phyloP scores from a whole-genome alignment of 2,329 filamentous ascomycete species.

The Calonectria henricotiae region DNA sequence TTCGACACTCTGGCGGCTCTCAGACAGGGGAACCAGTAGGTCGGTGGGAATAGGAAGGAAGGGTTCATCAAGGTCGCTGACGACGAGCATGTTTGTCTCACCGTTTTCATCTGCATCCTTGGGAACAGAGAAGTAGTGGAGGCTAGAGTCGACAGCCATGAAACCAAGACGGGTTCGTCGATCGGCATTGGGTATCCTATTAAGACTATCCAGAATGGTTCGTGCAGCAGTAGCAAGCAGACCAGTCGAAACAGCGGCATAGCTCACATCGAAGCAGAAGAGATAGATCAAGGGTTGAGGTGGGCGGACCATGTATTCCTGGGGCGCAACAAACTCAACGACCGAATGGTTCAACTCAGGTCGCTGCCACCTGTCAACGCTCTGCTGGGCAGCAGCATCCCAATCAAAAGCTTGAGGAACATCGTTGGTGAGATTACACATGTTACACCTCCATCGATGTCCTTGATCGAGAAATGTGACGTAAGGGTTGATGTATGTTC shows the following conservation, averaged over 20 bases:
- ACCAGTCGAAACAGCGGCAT: slow-evolving; percentile 89
- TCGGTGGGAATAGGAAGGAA: slow-evolving; percentile 96
- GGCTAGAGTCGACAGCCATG: slow-evolving; percentile 92
- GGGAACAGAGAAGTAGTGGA: slow-evolving; percentile 97
- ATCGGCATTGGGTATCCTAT: slow-evolving; percentile 98
- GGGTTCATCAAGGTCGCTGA: slow-evolving; percentile 95
- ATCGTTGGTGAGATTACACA: slow-evolving; percentile 99
- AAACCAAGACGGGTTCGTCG: slow-evolving; percentile 93
- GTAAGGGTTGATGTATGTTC: slow-evolving; percentile 98
- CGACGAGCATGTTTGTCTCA: slow-evolving; percentile 92
- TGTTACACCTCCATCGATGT: slow-evolving; percentile 98
- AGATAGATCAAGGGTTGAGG: slow-evolving; percentile 96
- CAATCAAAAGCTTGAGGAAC: slow-evolving; percentile 99
- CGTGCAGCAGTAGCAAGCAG: slow-evolving; percentile 92
- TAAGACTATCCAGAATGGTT: slow-evolving; percentile 94
- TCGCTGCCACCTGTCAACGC: slow-evolving; percentile 91
- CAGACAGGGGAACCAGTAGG: slow-evolving; percentile 88
- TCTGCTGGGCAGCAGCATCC: slow-evolving; percentile 93
- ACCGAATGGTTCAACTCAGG: slow-evolving; percentile 96
- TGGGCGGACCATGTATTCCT: slow-evolving; percentile 99
- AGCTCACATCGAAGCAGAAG: slow-evolving; percentile 96
- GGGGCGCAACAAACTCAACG: slow-evolving; percentile 96
- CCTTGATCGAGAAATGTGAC: slow-evolving; percentile 97
- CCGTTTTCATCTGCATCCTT: slow-evolving; percentile 88
- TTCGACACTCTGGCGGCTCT: slow-evolving; percentile 93